Conservation (phyloP, 1,284 basidiomycete genomes). For the Ganoderma sinense region DNA sequence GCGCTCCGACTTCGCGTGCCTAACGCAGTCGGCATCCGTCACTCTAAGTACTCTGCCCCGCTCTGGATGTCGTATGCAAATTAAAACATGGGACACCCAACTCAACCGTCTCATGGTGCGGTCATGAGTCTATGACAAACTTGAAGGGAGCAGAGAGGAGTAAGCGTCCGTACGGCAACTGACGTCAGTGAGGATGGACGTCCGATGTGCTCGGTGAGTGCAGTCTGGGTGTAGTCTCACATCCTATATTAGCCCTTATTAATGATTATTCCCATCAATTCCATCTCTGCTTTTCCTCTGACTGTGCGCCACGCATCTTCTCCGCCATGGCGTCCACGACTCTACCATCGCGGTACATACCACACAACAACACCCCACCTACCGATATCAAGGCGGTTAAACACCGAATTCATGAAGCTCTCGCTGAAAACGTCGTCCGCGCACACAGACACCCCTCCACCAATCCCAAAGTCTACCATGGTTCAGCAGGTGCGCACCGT, state of each 20-base stretch:
- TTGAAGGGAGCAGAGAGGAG: neutral
- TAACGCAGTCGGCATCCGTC: neutral
- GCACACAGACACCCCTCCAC: constrained; percentile 36
- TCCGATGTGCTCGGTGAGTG: constrained; percentile 19
- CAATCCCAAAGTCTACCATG: constrained; percentile 35
- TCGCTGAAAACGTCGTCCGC: constrained; percentile 30
- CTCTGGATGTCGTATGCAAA: neutral
- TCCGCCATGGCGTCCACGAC: constrained; percentile 1
- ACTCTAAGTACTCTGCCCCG: neutral
- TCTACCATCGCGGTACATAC: constrained; percentile 28
- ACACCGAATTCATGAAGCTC: constrained; percentile 32
- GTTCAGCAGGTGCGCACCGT: constrained; percentile 34
- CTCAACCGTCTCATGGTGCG: neutral
- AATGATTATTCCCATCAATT: neutral
- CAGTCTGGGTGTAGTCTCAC: constrained; percentile 5
- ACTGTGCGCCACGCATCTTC: neutral
- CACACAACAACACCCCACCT: constrained; percentile 28
- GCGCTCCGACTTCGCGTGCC: neutral
- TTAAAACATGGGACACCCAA: neutral
- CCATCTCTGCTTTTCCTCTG: neutral
- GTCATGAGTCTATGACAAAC: neutral
- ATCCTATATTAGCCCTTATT: neutral
- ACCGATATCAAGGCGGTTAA: constrained; percentile 25
- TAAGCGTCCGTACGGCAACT: constrained; percentile 3
- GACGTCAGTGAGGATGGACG: constrained; percentile 10